Conservation (phyloP, 345 rosid genomes). For the Cardamine chenopodiifolia region DNA sequence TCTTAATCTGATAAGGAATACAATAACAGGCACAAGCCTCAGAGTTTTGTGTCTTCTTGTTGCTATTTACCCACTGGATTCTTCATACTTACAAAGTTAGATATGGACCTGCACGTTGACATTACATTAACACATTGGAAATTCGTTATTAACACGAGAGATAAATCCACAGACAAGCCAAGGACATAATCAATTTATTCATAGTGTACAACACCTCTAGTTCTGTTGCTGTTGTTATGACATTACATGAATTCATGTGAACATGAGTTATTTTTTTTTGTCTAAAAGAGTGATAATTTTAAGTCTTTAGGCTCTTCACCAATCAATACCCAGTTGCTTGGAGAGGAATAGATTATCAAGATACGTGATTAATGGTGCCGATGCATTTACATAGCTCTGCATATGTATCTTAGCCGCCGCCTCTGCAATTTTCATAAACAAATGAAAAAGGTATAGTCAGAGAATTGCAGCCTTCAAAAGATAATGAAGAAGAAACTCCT, state of each 20-base stretch:
- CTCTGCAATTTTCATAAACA: conserved; percentile 51
- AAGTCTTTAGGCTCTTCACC: conserved; percentile 52
- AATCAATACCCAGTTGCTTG: conserved; percentile 78
- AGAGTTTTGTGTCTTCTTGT: not conserved
- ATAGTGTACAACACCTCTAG: not conserved
- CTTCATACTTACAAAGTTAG: too few species aligned
- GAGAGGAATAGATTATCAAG: conserved; percentile 69
- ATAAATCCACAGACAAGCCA: not conserved
- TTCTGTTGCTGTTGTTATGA: conserved; percentile 6
- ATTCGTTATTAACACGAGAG: conserved; percentile 2
- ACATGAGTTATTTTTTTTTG: conserved; percentile 2
- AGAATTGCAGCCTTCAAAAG: not conserved
- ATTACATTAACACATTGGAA: not conserved
- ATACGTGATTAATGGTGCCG: conserved; percentile 60
- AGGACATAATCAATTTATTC: not conserved
- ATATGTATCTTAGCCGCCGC: conserved; percentile 67
- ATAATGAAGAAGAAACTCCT: conserved; percentile 4
- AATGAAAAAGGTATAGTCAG: not conserved
- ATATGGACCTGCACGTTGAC: not conserved
- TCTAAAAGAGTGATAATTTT: not conserved
- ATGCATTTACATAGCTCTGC: conserved; percentile 65
- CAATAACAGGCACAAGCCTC: not conserved
- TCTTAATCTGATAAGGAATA: not conserved
- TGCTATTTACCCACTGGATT: not conserved
- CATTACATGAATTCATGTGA: conserved; percentile 5